Evolutionary conservation across 2,329 filamentous ascomycete species (phyloP).

Genomic region (Cylindrodendrum hubeiense): DNA sequence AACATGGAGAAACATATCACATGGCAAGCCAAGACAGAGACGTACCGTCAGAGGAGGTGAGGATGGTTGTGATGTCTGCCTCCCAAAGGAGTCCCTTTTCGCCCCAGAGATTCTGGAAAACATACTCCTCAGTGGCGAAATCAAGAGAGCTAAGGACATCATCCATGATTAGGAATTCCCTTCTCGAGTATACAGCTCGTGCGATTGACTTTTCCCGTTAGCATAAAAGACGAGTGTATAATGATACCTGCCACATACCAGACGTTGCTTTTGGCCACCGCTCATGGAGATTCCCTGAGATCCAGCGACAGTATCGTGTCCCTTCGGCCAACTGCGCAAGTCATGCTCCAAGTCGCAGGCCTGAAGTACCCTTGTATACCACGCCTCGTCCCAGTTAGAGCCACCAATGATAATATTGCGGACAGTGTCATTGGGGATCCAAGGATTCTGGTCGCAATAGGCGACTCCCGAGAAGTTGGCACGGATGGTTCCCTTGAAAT

Average conservation of each 20-base stretch:
- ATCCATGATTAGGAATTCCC: constrained; percentile 57
- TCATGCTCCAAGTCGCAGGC: constrained; percentile 53
- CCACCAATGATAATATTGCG: constrained; percentile 53
- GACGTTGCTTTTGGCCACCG: constrained; percentile 58
- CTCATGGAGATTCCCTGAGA: constrained; percentile 57
- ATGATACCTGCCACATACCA: constrained; percentile 46
- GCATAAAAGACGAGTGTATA: background rate
- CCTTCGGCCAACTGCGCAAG: constrained; percentile 45
- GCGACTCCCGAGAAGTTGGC: constrained; percentile 46
- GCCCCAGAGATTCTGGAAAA: constrained; percentile 58
- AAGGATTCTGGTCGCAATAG: constrained; percentile 59
- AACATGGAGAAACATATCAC: background rate
- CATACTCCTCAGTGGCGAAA: constrained; percentile 54
- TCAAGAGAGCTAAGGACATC: constrained; percentile 62
- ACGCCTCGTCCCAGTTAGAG: constrained; percentile 41
- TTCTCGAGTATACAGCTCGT: constrained; percentile 58
- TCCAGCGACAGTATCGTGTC: constrained; percentile 54
- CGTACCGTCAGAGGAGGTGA: constrained; percentile 18
- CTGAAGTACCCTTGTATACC: constrained; percentile 46
- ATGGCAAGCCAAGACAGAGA: background rate
- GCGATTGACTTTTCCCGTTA: constrained; percentile 52
- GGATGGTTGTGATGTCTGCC: constrained; percentile 53
- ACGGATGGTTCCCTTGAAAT: constrained; percentile 43
- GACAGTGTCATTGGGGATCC: constrained; percentile 57
- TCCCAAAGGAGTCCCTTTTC: constrained; percentile 54